A percentile compares a stretch with the other conserved stretches of the same genome.
Conservation (phyloP, 1,139 yeast genomes). For the Candida sp. region DNA sequence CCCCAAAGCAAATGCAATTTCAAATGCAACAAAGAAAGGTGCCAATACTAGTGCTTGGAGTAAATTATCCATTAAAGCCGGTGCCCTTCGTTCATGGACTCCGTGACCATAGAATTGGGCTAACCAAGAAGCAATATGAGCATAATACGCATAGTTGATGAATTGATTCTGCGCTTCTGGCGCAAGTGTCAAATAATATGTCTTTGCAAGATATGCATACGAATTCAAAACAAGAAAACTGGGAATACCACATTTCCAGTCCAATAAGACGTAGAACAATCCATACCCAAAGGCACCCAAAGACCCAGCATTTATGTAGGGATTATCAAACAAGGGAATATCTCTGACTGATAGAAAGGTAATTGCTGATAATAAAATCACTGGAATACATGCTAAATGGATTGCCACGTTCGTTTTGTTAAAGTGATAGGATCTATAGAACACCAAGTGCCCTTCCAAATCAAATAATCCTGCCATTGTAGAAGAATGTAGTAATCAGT, state of each 20-base stretch:
- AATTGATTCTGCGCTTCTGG: conserved; percentile 19
- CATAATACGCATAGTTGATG: conserved; percentile 23
- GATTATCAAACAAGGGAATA: conserved; percentile 15
- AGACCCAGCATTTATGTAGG: conserved; percentile 39
- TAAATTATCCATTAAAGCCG: conserved; percentile 81
- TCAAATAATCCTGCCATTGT: conserved; percentile 36
- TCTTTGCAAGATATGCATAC: conserved; percentile 37
- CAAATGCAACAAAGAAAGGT: conserved; percentile 85
- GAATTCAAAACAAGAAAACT: conserved; percentile 34
- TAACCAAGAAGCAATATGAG: conserved; percentile 65
- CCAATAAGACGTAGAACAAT: conserved; percentile 39
- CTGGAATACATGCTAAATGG: conserved; percentile 79
- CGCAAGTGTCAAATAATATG: conserved; percentile 15
- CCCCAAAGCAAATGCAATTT: conserved; percentile 68
- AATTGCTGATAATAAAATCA: conserved; percentile 58
- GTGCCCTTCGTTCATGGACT: conserved; percentile 75
- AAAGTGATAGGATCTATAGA: conserved; percentile 82
- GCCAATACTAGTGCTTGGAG: conserved; percentile 87
- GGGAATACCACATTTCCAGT: conserved; percentile 39
- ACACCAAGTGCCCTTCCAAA: conserved; percentile 66
- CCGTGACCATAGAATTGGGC: conserved; percentile 93
- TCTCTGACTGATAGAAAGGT: conserved; percentile 28
- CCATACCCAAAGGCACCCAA: conserved; percentile 33
- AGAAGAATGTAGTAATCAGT: background rate
- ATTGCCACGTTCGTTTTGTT: conserved; percentile 67